Conservation (phyloP, 805 yeast genomes). For the Teunomyces panamensis region DNA sequence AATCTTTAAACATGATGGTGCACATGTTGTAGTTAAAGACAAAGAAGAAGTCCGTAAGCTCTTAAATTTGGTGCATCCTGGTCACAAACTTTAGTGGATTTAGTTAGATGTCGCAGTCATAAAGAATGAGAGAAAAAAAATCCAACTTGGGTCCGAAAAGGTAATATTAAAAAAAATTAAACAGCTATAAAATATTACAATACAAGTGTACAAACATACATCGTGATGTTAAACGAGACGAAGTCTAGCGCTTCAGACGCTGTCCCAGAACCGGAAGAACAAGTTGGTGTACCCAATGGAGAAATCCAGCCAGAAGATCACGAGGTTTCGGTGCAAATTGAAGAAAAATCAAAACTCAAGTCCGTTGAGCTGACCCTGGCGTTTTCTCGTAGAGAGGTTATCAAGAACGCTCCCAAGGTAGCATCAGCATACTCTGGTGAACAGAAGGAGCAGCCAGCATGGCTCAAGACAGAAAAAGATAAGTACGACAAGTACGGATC, state of each 20-base stretch:
- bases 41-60: conserved; percentile 6
- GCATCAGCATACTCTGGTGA: conserved; percentile 19
- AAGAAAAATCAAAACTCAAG: not conserved
- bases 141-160: not conserved
- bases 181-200: too few relatives aligned
- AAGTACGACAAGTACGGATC: conserved; percentile 42
- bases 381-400: conserved; percentile 20
- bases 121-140: not conserved
- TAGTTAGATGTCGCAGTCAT: not conserved
- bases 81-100: not conserved
- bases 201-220: not conserved
- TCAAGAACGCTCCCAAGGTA: conserved; percentile 1
- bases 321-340: not conserved
- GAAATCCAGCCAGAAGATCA: not conserved
- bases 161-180: too few relatives aligned
- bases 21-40: conserved; percentile 33
- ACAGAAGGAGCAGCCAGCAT: conserved; percentile 31
- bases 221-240: not conserved
- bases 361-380: conserved; percentile 8
- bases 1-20: conserved; percentile 32
- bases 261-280: not conserved
- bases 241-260: not conserved
- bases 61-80: not conserved
- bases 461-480: conserved; percentile 32
- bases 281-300: not conserved